Conservation (phyloP, 306 rosid genomes). For the Acacia melanoxylon region DNA sequence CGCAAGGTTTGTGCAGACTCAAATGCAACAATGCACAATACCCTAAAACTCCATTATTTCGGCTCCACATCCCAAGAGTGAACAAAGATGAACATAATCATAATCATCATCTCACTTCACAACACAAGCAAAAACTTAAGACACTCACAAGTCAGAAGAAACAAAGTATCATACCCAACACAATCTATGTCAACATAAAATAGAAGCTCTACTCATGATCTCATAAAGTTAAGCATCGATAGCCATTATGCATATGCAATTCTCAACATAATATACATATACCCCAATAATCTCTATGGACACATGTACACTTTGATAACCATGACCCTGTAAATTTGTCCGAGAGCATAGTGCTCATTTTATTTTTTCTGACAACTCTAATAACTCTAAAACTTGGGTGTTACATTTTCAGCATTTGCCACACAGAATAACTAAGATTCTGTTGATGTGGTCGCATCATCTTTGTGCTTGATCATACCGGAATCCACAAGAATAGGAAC, state of each 20-base stretch:
- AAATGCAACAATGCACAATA: too few species aligned
- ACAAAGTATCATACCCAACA: neutral
- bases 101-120: neutral
- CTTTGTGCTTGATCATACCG: slow-evolving; percentile 99
- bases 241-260: slow-evolving; percentile 28
- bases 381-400: slow-evolving; percentile 26
- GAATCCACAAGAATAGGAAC: slow-evolving; percentile 97
- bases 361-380: slow-evolving; percentile 37
- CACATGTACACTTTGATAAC: slow-evolving; percentile 25
- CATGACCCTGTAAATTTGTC: slow-evolving; percentile 34
- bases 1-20: too few species aligned
- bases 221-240: slow-evolving; percentile 18
- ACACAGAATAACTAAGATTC: slow-evolving; percentile 56
- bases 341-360: slow-evolving; percentile 38
- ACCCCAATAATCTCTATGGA: slow-evolving; percentile 16
- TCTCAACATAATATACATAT: neutral
- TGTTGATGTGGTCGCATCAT: slow-evolving; percentile 73
- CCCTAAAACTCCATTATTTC: too few species aligned
- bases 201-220: neutral
- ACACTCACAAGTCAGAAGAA: neutral
- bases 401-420: slow-evolving; percentile 38
- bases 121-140: neutral
- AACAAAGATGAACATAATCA: neutral
- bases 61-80: neutral
- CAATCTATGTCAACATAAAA: neutral